Evolutionary conservation across 1,139 yeast genomes (phyloP).

Genomic region (Diutina siamensis): DNA sequence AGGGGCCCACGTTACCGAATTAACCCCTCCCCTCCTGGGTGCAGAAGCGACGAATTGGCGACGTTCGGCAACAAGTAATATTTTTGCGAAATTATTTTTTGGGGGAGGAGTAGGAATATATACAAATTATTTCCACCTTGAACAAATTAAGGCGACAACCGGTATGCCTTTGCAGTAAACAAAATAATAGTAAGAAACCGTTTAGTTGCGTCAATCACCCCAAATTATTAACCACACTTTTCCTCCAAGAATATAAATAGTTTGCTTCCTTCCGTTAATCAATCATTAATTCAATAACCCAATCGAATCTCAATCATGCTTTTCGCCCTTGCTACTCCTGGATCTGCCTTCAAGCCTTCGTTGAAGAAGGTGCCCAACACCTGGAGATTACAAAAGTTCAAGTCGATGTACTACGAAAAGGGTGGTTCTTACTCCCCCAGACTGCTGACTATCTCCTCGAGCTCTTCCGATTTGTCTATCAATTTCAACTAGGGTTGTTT

Average conservation of each 20-base stretch:
- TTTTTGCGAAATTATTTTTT: neutral
- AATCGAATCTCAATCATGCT: slow-evolving; percentile 15
- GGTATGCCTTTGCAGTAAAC: no score
- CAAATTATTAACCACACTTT: neutral
- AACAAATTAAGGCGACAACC: no score
- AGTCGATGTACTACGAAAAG: slow-evolving; percentile 13
- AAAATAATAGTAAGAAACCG: neutral
- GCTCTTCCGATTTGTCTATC: neutral
- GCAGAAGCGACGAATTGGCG: neutral
- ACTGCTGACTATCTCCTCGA: neutral
- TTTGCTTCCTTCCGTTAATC: neutral
- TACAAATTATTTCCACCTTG: no score
- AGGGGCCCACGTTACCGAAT: neutral
- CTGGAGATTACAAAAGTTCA: slow-evolving; percentile 29
- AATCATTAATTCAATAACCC: neutral
- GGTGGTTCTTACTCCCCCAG: slow-evolving; percentile 5
- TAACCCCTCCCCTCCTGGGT: neutral
- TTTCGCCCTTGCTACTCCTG: slow-evolving; percentile 27
- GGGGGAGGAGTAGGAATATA: neutral
- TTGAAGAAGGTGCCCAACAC: slow-evolving; percentile 22
- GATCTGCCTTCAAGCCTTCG: slow-evolving; percentile 32
- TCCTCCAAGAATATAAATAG: neutral
- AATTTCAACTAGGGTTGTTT: neutral
- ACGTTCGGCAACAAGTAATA: neutral
- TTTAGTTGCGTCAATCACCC: neutral